These are phyloP conservation scores for Exserohilum rostratum DNA, from an alignment of 2,329 filamentous ascomycete species.

Conservation along the genomic window DNA sequence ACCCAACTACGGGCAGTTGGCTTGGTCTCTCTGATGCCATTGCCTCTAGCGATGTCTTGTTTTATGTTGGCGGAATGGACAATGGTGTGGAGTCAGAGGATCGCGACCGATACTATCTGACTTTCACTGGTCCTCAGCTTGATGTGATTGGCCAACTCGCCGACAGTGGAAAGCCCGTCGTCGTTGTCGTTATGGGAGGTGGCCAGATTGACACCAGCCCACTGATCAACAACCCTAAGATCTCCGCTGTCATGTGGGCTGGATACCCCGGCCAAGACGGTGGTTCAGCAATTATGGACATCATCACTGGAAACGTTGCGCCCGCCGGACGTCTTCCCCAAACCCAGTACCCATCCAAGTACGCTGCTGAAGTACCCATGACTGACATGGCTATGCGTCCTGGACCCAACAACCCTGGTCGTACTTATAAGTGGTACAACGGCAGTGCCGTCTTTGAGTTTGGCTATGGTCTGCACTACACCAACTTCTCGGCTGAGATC, in stretches of 20 bases:
- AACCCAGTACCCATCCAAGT: constrained; percentile 63
- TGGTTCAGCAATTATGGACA: constrained; percentile 61
- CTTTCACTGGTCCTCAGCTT: constrained; percentile 61
- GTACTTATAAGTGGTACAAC: constrained; percentile 67
- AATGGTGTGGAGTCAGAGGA: constrained; percentile 59
- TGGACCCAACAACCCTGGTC: constrained; percentile 54
- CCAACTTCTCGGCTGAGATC: constrained; percentile 54
- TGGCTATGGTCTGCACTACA: constrained; percentile 65
- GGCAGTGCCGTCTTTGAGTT: constrained; percentile 59
- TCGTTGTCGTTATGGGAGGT: constrained; percentile 62
- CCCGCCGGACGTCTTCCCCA: constrained; percentile 63
- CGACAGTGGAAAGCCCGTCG: constrained; percentile 55
- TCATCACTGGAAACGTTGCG: constrained; percentile 59
- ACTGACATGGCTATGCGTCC: constrained; percentile 64
- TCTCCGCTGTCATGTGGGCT: constrained; percentile 62
- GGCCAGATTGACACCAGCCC: constrained; percentile 60
- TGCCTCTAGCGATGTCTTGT: constrained; percentile 56
- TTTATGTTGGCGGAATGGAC: constrained; percentile 65
- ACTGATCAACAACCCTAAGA: constrained; percentile 54
- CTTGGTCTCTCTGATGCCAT: constrained; percentile 18
- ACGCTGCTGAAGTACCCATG: constrained; percentile 59
- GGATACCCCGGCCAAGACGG: constrained; percentile 68
- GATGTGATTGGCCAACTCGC: constrained; percentile 59
- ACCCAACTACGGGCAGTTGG: constrained; percentile 37
- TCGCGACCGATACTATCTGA: constrained; percentile 58